Base-by-base conservation (phyloP, 139 green algal genomes). In the Gonium pectorale region DNA sequence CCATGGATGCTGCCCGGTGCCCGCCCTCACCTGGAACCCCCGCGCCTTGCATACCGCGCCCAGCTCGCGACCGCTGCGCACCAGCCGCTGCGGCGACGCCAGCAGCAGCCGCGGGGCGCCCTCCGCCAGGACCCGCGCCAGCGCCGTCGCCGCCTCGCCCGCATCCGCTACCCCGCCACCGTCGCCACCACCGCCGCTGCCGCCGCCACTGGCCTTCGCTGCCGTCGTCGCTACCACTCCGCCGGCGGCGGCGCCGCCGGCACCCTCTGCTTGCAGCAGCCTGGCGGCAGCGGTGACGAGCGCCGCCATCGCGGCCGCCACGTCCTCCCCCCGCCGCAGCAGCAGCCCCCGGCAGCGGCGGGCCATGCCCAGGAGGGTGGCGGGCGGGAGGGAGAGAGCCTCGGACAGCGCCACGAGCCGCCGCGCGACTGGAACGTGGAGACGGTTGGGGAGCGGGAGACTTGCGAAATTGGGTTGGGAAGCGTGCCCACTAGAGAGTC, bases 71-170 rank as follows among this genome's bases (percentile, higher is more conserved):
- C 82, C 43, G 27, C 63, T 77, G 26, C 56, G 37, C 56, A 40
- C 35, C 37, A 90, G 74, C 59, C 60, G 68, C 21, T 63, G 56
- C 37, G 80, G 56, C 40, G 67, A 37, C 15, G 54, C 31, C 27
- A 81, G 74, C 60, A 90, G 75, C 67, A 90, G 86, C 86, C 79
- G 52, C 33, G 86, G 86, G 7, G 81, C 60, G 22, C 38, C 52
- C 1, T 40, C 33, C 51, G 67, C 56, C 31, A 90, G 49, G 0
- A 54, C 41, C n/a, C 64, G 67, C 13, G 86, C 81, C 13, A 60
- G 59, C 40, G 27, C 75, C 75, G 31, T 41, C 15, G 59, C 59
- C 9, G n/a, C 59, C 59, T 46, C 51, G 17, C 33, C 26, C 13
- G 8, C 33, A 9, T 2, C 63, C 63, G 8, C 63, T 35, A 2